Percentiles rank a stretch among this genome's conserved stretches.
phyloP scores from a whole-genome alignment of 176 grass and related monocot genomes.

The Urochloa ruziziensis region DNA sequence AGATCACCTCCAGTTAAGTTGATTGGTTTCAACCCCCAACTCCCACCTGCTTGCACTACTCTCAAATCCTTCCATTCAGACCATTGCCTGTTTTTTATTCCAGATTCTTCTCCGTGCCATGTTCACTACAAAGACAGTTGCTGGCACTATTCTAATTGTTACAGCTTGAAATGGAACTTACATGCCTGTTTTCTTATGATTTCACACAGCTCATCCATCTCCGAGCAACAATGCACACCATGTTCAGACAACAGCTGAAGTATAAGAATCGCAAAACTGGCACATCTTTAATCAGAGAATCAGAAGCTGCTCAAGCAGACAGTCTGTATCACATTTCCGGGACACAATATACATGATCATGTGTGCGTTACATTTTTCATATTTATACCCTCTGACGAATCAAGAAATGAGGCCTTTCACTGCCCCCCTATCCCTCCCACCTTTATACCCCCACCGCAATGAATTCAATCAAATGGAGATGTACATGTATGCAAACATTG shows the following conservation, averaged over 20 bases:
- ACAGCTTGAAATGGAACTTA: not conserved
- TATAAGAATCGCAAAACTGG: not conserved
- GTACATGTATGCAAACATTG: constrained; percentile 48
- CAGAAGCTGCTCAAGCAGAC: constrained; percentile 37
- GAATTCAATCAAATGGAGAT: constrained; percentile 53
- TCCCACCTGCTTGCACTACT: constrained; percentile 16
- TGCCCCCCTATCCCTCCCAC: constrained; percentile 20
- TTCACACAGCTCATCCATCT: constrained; percentile 1
- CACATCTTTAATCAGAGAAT: constrained; percentile 21
- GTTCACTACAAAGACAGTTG: constrained; percentile 19
- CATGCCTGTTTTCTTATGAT: not conserved
- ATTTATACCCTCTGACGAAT: constrained; percentile 40
- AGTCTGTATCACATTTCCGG: constrained; percentile 34
- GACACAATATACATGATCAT: constrained; percentile 36
- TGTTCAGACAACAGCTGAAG: constrained; percentile 10
- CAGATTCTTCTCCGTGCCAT: constrained; percentile 29
- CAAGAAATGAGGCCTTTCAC: constrained; percentile 43
- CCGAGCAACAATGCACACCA: not conserved
- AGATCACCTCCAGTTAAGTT: not conserved
- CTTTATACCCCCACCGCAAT: constrained; percentile 46
- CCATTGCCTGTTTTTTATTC: not conserved
- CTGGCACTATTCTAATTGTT: not conserved
- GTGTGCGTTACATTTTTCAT: constrained; percentile 43
- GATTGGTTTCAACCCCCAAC: constrained; percentile 28
- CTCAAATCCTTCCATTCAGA: constrained; percentile 26